These are phyloP conservation scores for Fusarium sp. DNA, from an alignment of 2,329 filamentous ascomycete species.

Conservation along the genomic window DNA sequence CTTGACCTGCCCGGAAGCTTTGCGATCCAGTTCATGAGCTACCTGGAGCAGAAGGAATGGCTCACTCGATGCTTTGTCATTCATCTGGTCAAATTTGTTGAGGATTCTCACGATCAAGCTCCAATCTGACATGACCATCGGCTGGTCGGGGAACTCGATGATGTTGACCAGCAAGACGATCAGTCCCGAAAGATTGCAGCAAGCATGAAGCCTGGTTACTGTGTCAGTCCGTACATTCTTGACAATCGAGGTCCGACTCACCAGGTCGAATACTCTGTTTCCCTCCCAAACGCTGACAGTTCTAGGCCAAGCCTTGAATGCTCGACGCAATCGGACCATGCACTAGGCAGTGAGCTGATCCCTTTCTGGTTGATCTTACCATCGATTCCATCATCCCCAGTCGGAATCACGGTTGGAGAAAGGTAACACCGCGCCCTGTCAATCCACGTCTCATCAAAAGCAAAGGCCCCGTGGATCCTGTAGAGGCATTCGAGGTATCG, in stretches of 20 bases:
- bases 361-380: not conserved
- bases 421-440: not conserved
- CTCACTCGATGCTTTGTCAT: not conserved
- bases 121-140: not conserved
- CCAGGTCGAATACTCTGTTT: not conserved
- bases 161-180: constrained; percentile 23
- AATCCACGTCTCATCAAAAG: not conserved
- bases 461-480: not conserved
- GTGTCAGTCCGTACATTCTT: not conserved
- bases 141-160: constrained; percentile 17
- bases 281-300: not conserved
- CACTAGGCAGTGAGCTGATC: not conserved
- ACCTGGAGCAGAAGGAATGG: constrained; percentile 9
- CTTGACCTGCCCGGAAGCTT: not conserved
- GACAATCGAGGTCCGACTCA: fast-evolving
- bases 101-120: not conserved
- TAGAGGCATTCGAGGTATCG: not conserved
- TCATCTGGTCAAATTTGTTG: constrained; percentile 9
- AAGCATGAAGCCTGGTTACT: not conserved
- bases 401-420: not conserved
- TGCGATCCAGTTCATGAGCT: not conserved
- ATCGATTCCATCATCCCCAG: not conserved
- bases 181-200: constrained; percentile 14
- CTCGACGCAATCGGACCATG: not conserved
- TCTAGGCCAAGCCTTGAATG: not conserved